Conservation (phyloP, 495 filamentous ascomycete genomes). For the Neurospora sp. region DNA sequence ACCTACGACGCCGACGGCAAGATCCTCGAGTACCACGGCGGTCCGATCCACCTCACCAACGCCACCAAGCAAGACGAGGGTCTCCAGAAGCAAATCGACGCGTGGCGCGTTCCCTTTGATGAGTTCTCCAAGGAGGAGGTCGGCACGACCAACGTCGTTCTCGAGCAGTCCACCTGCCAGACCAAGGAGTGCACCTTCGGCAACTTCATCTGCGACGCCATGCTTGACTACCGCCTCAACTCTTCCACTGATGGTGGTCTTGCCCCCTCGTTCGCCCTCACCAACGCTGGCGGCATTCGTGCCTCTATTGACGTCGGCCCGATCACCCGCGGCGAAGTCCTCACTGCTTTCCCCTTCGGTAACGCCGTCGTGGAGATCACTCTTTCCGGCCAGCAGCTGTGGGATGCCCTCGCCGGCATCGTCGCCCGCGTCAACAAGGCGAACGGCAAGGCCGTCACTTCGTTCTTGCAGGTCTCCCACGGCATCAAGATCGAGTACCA, state of each 20-base stretch:
- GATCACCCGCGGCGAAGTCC: slow-evolving; percentile 44
- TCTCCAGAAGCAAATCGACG: slow-evolving; percentile 40
- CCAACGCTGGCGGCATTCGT: slow-evolving; percentile 48
- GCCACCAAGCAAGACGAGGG: slow-evolving; percentile 37
- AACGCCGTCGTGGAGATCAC: slow-evolving; percentile 42
- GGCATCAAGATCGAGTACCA: slow-evolving; percentile 39
- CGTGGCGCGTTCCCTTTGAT: slow-evolving; percentile 44
- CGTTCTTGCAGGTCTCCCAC: slow-evolving; percentile 41
- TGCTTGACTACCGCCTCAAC: slow-evolving; percentile 41
- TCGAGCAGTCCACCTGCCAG: slow-evolving; percentile 44
- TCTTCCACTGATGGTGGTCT: slow-evolving; percentile 17
- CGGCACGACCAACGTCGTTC: slow-evolving; percentile 32
- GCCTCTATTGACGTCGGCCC: slow-evolving; percentile 41
- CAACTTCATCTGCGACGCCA: slow-evolving; percentile 41
- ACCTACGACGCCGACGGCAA: slow-evolving; percentile 41
- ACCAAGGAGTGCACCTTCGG: slow-evolving; percentile 41
- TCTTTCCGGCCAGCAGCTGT: slow-evolving; percentile 35
- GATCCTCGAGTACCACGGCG: slow-evolving; percentile 44
- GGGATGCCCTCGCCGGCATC: slow-evolving; percentile 41
- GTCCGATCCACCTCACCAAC: slow-evolving; percentile 47
- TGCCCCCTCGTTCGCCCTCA: slow-evolving; percentile 34
- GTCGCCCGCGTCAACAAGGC: slow-evolving; percentile 32
- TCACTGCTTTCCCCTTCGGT: slow-evolving; percentile 48
- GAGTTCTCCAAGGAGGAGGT: slow-evolving; percentile 36
- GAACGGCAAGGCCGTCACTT: slow-evolving; percentile 37